Conservation (phyloP, 768 basidiomycete genomes). For the Sporobolomyces phaffii region DNA sequence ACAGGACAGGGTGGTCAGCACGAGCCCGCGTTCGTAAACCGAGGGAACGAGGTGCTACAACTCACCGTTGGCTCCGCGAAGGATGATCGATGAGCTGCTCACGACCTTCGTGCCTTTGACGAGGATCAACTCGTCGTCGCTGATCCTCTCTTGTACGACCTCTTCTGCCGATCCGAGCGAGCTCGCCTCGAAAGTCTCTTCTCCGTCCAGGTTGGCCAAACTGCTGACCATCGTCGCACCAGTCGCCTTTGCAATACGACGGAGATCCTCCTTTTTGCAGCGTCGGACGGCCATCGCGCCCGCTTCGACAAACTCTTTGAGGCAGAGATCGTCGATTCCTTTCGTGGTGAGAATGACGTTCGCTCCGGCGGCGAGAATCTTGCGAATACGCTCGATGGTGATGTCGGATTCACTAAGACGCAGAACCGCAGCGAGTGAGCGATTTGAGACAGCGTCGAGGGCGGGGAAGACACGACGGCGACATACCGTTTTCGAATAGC, state of each 20-base stretch:
- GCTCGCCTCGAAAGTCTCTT: constrained; percentile 90
- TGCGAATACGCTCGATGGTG: constrained; percentile 86
- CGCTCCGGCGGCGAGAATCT: constrained; percentile 90
- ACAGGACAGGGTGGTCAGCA: not conserved
- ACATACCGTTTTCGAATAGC: constrained; percentile 84
- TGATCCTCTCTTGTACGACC: constrained; percentile 91
- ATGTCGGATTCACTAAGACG: constrained; percentile 95
- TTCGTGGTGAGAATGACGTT: constrained; percentile 97
- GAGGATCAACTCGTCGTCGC: constrained; percentile 96
- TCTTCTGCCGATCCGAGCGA: constrained; percentile 90
- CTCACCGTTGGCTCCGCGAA: constrained; percentile 77
- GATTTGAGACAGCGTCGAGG: too few species aligned
- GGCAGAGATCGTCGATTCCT: constrained; percentile 93
- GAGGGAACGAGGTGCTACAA: not conserved
- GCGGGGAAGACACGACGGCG: not conserved
- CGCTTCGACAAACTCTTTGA: constrained; percentile 98
- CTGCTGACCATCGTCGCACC: constrained; percentile 88
- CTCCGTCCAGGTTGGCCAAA: constrained; percentile 91
- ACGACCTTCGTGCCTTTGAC: constrained; percentile 97
- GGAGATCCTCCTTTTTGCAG: constrained; percentile 94
- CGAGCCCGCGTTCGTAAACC: too few species aligned
- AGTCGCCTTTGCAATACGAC: constrained; percentile 93
- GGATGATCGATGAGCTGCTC: constrained; percentile 81
- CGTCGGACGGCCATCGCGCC: constrained; percentile 97
- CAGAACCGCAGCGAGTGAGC: not conserved